Conservation (phyloP, 139 green algal species). For the Chlamydomonas eustigma region DNA sequence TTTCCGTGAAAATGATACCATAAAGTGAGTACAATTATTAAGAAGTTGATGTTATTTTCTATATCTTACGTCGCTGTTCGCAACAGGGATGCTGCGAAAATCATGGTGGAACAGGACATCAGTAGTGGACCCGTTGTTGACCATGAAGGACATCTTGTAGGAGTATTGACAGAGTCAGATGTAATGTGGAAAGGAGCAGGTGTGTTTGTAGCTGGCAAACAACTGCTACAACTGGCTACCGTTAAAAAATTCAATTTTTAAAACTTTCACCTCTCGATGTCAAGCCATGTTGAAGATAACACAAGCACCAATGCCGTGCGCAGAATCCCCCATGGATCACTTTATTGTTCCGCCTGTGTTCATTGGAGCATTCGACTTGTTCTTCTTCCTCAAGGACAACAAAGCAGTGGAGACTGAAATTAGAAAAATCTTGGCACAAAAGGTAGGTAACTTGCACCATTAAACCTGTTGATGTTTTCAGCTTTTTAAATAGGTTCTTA, state of each 20-base stretch:
- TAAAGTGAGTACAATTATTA: conserved; percentile 14
- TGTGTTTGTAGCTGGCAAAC: too few relatives aligned
- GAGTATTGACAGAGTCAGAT: conserved; percentile 31
- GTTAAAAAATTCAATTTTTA: too few relatives aligned
- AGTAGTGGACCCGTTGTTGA: conserved; percentile 32
- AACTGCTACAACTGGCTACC: too few relatives aligned
- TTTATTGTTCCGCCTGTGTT: conserved; percentile 37
- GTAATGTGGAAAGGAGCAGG: conserved; percentile 34
- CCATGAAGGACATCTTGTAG: conserved; percentile 19
- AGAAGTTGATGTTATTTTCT: too few relatives aligned
- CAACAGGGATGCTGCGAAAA: conserved; percentile 29
- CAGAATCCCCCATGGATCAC: conserved; percentile 32
- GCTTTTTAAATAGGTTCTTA: too few relatives aligned
- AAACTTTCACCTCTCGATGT: too few relatives aligned
- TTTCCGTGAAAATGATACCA: neutral
- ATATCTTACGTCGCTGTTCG: neutral
- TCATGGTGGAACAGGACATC: conserved; percentile 31
- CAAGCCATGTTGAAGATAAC: too few relatives aligned
- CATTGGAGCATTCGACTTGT: conserved; percentile 28
- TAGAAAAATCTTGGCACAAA: conserved; percentile 31
- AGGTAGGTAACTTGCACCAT: too few relatives aligned
- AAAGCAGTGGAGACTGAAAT: conserved; percentile 25
- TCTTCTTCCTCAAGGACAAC: conserved; percentile 28
- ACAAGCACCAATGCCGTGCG: neutral
- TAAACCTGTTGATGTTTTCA: too few relatives aligned